Conservation (phyloP, 2,329 filamentous ascomycete species). For the Rutstroemia sydowiana region DNA sequence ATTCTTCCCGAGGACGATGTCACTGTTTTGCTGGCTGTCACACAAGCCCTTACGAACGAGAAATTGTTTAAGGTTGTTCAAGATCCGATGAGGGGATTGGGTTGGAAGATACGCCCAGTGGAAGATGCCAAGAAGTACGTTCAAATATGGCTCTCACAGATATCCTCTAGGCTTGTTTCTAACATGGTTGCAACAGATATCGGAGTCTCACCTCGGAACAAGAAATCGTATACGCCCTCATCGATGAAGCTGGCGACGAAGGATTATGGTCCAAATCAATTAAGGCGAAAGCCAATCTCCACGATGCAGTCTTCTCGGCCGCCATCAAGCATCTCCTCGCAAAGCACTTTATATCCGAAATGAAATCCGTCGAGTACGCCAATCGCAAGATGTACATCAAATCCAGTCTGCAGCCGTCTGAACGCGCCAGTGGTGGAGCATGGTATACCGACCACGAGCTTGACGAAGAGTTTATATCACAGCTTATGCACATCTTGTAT, state of each 20-base stretch:
- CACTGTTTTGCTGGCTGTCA: slow-evolving; percentile 45
- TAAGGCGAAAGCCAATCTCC: slow-evolving; percentile 70
- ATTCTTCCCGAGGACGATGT: slow-evolving; percentile 52
- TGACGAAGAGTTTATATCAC: slow-evolving; percentile 80
- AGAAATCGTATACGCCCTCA: slow-evolving; percentile 77
- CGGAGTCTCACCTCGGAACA: slow-evolving; percentile 64
- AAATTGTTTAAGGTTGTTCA: slow-evolving; percentile 48
- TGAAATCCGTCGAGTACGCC: slow-evolving; percentile 87
- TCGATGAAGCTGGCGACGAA: slow-evolving; percentile 76
- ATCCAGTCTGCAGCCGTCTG: slow-evolving; percentile 71
- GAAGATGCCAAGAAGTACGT: slow-evolving; percentile 56
- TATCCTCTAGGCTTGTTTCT: not conserved
- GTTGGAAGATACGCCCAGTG: slow-evolving; percentile 51
- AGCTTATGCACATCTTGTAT: slow-evolving; percentile 65
- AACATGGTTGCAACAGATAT: slow-evolving; percentile 38
- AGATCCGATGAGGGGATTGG: slow-evolving; percentile 35
- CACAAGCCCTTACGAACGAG: slow-evolving; percentile 52
- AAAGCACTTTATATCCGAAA: slow-evolving; percentile 75
- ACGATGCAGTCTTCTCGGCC: slow-evolving; percentile 74
- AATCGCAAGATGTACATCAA: slow-evolving; percentile 97
- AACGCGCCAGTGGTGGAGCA: slow-evolving; percentile 84
- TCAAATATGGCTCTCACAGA: not conserved
- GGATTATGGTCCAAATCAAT: slow-evolving; percentile 90
- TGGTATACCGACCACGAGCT: slow-evolving; percentile 92
- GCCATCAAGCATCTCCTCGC: slow-evolving; percentile 76